Base-by-base conservation (phyloP, 2,329 filamentous ascomycete genomes). In the Alternaria sp. region DNA sequence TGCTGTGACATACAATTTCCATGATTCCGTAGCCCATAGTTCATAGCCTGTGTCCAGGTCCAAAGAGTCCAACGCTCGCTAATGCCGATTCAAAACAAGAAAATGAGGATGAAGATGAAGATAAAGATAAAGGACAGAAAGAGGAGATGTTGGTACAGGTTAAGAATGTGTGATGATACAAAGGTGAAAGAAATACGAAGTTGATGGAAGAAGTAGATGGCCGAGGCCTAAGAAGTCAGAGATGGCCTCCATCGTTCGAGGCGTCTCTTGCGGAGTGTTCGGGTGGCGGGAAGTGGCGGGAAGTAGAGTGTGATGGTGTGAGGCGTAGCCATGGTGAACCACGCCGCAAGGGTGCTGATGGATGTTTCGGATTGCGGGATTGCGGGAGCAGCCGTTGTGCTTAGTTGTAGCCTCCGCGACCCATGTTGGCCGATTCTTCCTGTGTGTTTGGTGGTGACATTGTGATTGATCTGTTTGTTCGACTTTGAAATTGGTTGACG, bases 381-480 rank as follows among this genome's bases (percentile, higher is more conserved):
- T 62, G 67, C 61, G 64, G 64, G 55, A 67, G 55, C 40, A 59
- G 32, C 67, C 64, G 67, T 58, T 58, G 40, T 45, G 43, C 58
- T 72, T 72, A 76, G 67, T 75, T 78, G 70, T 79, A 79, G 59
- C 77, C 77, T 63, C 77, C 77, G 52, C 77, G 77, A 43, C 77
- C 75, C 75, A 77, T 76, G 57, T 49, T 69, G 68, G 65, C 57
- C 57, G 56, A 67, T 23, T 61, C 59, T 43, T 57, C 59, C 49
- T 43, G 58, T 26, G 45, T 57, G 49, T 60, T 55, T 52, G 59
- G 30, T 56, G 50, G 36, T 47, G 65, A 47, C 62, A 62, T 60
- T 57, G 28, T 49, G 23, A 13, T 47, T 32, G 21, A 15, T 28
- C 3, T 26, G 21, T 25, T 40, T 52, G 49, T 52, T 12, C 19